Evolutionary conservation across 805 yeast species (phyloP).

Genomic region (Wickerhamiella shivajii): DNA sequence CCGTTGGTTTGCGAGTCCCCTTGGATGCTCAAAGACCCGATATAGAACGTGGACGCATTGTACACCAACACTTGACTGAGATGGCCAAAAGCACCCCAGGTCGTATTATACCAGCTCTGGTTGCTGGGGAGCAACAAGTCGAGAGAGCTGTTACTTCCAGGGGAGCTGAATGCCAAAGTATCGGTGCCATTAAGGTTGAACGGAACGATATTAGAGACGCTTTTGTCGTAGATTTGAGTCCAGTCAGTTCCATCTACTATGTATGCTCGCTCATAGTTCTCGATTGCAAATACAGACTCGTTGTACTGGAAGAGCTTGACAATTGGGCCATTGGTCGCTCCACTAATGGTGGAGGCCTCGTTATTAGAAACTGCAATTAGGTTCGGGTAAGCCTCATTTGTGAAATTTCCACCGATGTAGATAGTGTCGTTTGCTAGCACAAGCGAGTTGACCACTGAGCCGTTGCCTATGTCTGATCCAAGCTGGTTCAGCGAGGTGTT

Average conservation of each 20-base stretch:
- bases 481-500: slow-evolving; percentile 32
- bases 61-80: slow-evolving; percentile 3
- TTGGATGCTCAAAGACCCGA: slow-evolving; percentile 22
- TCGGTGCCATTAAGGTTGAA: slow-evolving; percentile 18
- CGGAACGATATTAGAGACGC: slow-evolving; percentile 11
- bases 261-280: slow-evolving; percentile 4
- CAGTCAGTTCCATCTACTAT: slow-evolving; percentile 3
- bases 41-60: slow-evolving; percentile 13
- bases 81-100: slow-evolving; percentile 10
- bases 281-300: slow-evolving; percentile 1
- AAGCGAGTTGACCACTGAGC: slow-evolving; percentile 29
- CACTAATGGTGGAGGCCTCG: not conserved
- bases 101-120: slow-evolving; percentile 15
- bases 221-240: slow-evolving; percentile 12
- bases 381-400: slow-evolving; percentile 15
- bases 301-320: slow-evolving; percentile 4
- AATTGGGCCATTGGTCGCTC: slow-evolving; percentile 4
- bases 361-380: slow-evolving; percentile 1
- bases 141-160: slow-evolving; percentile 8
- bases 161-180: slow-evolving; percentile 19
- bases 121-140: slow-evolving; percentile 12
- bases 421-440: slow-evolving; percentile 25
- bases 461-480: slow-evolving; percentile 26
- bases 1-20: slow-evolving; percentile 22
- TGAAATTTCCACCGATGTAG: slow-evolving; percentile 37